These are phyloP conservation scores for Globisporangium megalacanthum DNA, from an alignment of 352 stramenopile species.

Conservation along the genomic window DNA sequence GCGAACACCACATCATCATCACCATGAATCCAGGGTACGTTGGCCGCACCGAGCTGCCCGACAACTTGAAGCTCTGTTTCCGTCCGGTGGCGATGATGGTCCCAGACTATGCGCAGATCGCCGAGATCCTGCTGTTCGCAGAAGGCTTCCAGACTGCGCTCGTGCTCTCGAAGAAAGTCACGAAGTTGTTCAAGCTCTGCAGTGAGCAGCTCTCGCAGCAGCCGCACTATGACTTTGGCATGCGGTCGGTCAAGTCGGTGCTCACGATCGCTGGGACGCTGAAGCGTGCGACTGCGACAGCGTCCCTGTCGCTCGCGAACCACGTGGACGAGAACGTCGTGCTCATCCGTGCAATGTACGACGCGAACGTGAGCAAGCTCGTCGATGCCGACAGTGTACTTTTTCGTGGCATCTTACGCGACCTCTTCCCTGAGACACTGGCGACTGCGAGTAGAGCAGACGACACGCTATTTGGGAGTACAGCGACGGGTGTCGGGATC, in stretches of 20 bases:
- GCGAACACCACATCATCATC: conserved; percentile 79
- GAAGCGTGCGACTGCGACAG: conserved; percentile 27
- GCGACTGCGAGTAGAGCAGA: background rate
- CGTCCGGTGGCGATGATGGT: conserved; percentile 88
- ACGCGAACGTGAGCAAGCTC: conserved; percentile 91
- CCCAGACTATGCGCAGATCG: conserved; percentile 79
- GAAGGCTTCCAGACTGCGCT: conserved; percentile 73
- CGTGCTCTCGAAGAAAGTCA: conserved; percentile 59
- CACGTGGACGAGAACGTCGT: conserved; percentile 59
- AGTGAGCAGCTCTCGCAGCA: conserved; percentile 84
- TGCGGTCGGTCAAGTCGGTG: conserved; percentile 81
- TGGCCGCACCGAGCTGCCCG: conserved; percentile 74
- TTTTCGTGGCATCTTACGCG: conserved; percentile 86
- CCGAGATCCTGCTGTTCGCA: conserved; percentile 79
- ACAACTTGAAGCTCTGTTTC: conserved; percentile 84
- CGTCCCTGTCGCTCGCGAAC: conserved; percentile 10
- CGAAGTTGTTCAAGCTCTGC: conserved; percentile 78
- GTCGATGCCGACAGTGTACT: conserved; percentile 83
- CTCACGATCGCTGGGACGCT: conserved; percentile 71
- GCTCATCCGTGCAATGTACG: conserved; percentile 92
- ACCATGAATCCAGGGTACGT: conserved; percentile 88
- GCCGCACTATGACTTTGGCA: conserved; percentile 86
- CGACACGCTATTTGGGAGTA: background rate
- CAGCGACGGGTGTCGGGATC: conserved; percentile 5
- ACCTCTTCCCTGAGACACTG: conserved; percentile 75